Evolutionary conservation across 805 yeast species (phyloP), one percentile per base, ranked within the genome.

Genomic region (Sugiyamaella qingdaonensis): DNA sequence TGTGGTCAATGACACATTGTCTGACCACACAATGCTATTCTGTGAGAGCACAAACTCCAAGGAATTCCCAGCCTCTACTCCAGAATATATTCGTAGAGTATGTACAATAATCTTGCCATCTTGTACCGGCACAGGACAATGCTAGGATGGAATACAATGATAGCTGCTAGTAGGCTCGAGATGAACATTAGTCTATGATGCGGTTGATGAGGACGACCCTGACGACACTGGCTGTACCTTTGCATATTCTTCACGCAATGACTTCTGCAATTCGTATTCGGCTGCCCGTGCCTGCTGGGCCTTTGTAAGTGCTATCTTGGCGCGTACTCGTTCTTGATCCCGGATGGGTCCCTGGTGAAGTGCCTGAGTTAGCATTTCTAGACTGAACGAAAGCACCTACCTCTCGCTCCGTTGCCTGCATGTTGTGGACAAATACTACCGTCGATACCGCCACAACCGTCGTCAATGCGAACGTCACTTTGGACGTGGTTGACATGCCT

Each of bases 401-500:
- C 16, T 80, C 83, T 62, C 88, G 76, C 65, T 88, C 95, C 56
- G 78, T 69, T 36, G 78, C 78, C 61, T 89, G 95, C 43, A 85
- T 76, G 53, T 76, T 76, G 68, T 85, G 87, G 43, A 88, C 92
- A 64, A 84, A 86, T 3, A 78, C 68, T 18, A 85, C 81, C 0
- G 94, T 78, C 1, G 76, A 78, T 0, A 73, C 80, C 1, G 88
- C 81, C 48, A 80, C 71, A 1, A 76, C 60, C 24, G 81, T 73
- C 13, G 88, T 76, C 10, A 77, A 59, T 0, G 79, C 90, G 39
- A 88, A 76, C 2, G 96, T 88, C 31, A 84, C 69, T 66, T 86
- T 88, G 34, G 95, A 82, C 1, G 91, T 88, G 48, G 85, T 78
- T 31, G 95, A 87, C 96, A 88, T 88, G 37, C 16, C 5, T 34